A percentile compares a stretch with the other conserved stretches of the same genome.
These are phyloP conservation scores for Alisma plantagoaquatica DNA, from an alignment of 106 monocot species.

Conservation along the genomic window DNA sequence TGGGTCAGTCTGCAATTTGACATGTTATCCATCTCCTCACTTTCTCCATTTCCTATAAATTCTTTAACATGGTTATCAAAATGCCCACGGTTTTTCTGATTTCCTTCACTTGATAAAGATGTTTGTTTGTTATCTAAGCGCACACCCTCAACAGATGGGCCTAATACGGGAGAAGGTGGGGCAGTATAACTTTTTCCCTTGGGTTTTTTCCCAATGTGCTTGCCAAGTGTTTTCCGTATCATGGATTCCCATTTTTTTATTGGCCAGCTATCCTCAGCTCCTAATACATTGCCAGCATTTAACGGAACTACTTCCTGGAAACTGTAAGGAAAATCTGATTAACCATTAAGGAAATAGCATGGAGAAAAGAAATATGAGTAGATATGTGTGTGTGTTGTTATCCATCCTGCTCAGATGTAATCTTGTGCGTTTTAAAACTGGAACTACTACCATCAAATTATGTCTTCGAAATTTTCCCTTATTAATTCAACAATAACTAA, in stretches of 20 bases:
- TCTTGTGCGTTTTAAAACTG: too few species aligned
- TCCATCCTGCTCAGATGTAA: too few species aligned
- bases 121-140: too few species aligned
- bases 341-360: too few species aligned
- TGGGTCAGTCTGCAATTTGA: not conserved
- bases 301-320: slow-evolving; percentile 63
- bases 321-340: slow-evolving; percentile 22
- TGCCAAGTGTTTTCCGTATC: slow-evolving; percentile 48
- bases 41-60: not conserved
- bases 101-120: not conserved
- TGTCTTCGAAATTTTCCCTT: too few species aligned
- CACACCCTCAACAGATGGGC: too few species aligned
- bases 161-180: slow-evolving; percentile 26
- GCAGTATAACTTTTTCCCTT: slow-evolving; percentile 22
- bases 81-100: not conserved
- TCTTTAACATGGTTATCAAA: not conserved
- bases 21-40: not conserved
- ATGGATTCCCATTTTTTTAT: slow-evolving; percentile 58
- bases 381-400: too few species aligned
- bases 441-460: too few species aligned
- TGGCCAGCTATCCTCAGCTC: slow-evolving; percentile 56
- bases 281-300: slow-evolving; percentile 67
- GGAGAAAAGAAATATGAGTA: too few species aligned
- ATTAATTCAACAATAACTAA: too few species aligned
- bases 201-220: slow-evolving; percentile 15